Evolutionary conservation across 2,329 filamentous ascomycete genomes (phyloP).

Genomic region (Alternaria gaisen): DNA sequence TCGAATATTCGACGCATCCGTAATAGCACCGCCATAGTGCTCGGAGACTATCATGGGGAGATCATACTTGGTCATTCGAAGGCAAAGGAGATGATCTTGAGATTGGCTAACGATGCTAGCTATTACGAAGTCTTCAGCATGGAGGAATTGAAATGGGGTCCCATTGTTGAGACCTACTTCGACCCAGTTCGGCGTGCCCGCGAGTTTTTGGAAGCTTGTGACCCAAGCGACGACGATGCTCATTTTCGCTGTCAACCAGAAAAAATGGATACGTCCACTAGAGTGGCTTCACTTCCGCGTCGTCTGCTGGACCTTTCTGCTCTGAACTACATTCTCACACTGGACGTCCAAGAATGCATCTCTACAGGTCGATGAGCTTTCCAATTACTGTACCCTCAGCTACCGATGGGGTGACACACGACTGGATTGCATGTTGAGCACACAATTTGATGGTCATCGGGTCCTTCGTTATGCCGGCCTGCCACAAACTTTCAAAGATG

Average conservation of each 20-base stretch:
- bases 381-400: background rate
- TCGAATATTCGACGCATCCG: background rate
- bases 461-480: background rate
- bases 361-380: background rate
- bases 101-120: too few relatives aligned
- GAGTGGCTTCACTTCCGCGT: background rate
- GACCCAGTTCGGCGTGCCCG: background rate
- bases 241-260: background rate
- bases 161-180: background rate
- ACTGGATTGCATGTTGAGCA: background rate
- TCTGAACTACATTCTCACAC: background rate
- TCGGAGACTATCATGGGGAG: background rate
- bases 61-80: background rate
- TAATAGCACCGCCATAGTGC: background rate
- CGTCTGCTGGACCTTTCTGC: background rate
- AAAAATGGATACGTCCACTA: fast-evolving
- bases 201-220: background rate
- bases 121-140: background rate
- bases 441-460: background rate
- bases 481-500: background rate
- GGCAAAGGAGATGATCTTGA: too few relatives aligned
- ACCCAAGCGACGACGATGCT: background rate
- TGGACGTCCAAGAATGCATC: background rate
- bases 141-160: background rate
- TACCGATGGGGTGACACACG: background rate